Evolutionary conservation across 768 basidiomycete species (phyloP).

Genomic region (Pleurotus pulmonarius): DNA sequence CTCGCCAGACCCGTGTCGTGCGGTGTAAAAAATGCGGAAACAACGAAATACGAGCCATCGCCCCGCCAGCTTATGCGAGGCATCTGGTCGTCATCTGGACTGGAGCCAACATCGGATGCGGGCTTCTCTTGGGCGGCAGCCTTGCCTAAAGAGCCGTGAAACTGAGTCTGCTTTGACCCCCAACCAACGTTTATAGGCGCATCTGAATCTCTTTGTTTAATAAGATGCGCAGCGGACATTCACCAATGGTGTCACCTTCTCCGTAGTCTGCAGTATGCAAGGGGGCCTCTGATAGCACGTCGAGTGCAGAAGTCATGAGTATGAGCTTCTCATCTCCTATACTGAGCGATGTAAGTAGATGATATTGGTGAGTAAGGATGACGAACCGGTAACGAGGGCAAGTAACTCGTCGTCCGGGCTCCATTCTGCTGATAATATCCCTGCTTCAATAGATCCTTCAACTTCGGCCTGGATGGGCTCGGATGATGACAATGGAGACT

Average conservation of each 20-base stretch:
- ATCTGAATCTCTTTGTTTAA: conserved; percentile 41
- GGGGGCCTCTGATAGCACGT: conserved; percentile 77
- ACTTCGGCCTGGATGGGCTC: conserved; percentile 55
- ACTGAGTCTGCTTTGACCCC: conserved; percentile 96
- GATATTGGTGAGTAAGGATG: neutral
- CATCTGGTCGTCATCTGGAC: conserved; percentile 65
- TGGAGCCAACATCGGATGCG: conserved; percentile 39
- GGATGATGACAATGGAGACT: conserved; percentile 13
- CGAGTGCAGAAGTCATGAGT: conserved; percentile 86
- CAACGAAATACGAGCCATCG: conserved; percentile 84
- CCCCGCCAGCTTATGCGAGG: conserved; percentile 92
- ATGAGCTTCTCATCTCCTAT: conserved; percentile 76
- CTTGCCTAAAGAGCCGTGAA: conserved; percentile 94
- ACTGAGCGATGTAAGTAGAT: neutral
- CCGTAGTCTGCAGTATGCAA: conserved; percentile 79
- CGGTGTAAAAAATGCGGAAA: conserved; percentile 65
- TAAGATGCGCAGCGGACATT: neutral
- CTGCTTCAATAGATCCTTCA: conserved; percentile 84
- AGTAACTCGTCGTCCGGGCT: conserved; percentile 90
- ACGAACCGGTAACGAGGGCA: conserved; percentile 71
- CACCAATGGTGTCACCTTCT: conserved; percentile 49
- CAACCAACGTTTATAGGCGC: conserved; percentile 94
- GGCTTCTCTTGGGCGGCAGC: conserved; percentile 59
- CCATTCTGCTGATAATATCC: conserved; percentile 82
- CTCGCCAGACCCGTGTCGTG: conserved; percentile 30